Percentiles rank a stretch among this genome's conserved stretches.
Evolutionary conservation across 2,329 filamentous ascomycete species (phyloP).

Genomic region (Colletotrichum lindemuthianum): DNA sequence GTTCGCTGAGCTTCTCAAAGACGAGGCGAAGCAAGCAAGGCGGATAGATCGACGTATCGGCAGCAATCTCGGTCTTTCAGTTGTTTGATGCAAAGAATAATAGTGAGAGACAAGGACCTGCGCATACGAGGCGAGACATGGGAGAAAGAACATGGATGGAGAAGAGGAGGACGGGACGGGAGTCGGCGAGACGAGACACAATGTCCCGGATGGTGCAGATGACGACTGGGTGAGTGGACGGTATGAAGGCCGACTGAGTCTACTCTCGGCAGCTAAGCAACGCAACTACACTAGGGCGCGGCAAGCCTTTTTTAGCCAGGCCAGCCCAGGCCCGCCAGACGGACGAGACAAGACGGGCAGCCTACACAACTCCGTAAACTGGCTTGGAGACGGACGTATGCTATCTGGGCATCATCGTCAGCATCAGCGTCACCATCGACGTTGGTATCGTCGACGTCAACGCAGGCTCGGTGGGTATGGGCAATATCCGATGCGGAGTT

Average conservation of each 20-base stretch:
- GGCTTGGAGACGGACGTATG: neutral
- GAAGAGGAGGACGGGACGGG: neutral
- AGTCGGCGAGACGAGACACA: conserved; percentile 2
- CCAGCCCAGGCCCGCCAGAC: neutral
- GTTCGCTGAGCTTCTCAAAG: too few relatives aligned
- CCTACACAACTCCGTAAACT: neutral
- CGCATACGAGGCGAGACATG: neutral
- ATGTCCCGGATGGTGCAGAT: neutral
- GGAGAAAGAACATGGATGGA: neutral
- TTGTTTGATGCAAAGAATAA: too few relatives aligned
- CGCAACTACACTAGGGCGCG: neutral
- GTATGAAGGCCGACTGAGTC: neutral
- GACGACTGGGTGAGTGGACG: neutral
- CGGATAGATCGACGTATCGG: too few relatives aligned
- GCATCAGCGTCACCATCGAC: too few relatives aligned
- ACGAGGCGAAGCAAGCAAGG: too few relatives aligned
- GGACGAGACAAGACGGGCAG: neutral
- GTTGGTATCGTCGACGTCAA: too few relatives aligned
- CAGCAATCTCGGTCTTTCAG: too few relatives aligned
- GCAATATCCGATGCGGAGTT: too few relatives aligned
- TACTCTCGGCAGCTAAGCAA: conserved; percentile 13
- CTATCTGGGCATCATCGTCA: too few relatives aligned
- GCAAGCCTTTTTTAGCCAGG: neutral
- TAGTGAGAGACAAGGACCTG: neutral
- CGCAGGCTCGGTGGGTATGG: too few relatives aligned